Evolutionary conservation across 345 rosid genomes (phyloP), one percentile per base, ranked within the genome.

Genomic region (Acer negundo): DNA sequence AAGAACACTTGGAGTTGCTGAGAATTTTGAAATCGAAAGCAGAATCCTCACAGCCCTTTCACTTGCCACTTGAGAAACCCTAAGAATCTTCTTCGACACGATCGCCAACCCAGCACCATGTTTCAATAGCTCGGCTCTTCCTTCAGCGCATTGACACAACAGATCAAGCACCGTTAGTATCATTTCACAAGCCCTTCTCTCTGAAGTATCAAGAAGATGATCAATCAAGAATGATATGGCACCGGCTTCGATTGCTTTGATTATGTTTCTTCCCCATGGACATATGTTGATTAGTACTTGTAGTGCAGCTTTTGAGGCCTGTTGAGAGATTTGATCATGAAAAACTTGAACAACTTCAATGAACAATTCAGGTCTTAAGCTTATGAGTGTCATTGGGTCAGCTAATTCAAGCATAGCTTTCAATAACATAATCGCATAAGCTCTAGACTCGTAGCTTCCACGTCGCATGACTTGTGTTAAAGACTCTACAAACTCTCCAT

Each of bases 101-200:
- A 90, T 87, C 0, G 97, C 97, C 13, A 95, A 47, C 61, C 93
- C 94, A 4, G 92, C 92, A 4, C 87, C 87, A 31, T 95, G 97
- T 26, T 67, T 77, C 67, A 93, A 72, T 62, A 93, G 81, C 82
- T 88, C 89, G 7, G 95, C 90, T 63, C 98, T 77, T 78, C 98
- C 98, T 67, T 93, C 95, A 0, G 97, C 97, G 53, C 90, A 87
- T 75, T 78, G 84, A 75, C 95, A 95, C 58, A 91, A 62, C 40
- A 79, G 59, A 80, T 90, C 97, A 65, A 93, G 80, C 53, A 84
- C 87, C 40, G 76, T 81, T 51, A 94, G 73, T 9, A 81, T 80
- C 84, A 89, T 86, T 78, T 90, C 97, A 17, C 68, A 79, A 20
- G 75, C 58, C 79, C 90, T 81, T 75, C 68, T 88, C 28, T 93